Evolutionary conservation across 495 filamentous ascomycete genomes (phyloP).

Genomic region (Rusavskia elegans): DNA sequence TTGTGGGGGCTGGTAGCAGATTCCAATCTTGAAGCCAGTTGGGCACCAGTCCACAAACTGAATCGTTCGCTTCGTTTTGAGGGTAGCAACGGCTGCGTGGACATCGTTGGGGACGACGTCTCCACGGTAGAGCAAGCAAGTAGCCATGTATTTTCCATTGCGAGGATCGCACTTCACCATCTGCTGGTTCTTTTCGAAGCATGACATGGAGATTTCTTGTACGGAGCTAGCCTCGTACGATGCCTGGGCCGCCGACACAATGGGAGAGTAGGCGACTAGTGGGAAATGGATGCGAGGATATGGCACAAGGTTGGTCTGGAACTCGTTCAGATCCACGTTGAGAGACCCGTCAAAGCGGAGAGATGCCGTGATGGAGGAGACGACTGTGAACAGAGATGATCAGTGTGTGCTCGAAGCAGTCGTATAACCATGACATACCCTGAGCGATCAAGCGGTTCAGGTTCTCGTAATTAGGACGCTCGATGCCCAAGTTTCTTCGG

Average conservation of each 20-base stretch:
- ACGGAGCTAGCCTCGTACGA: constrained; percentile 77
- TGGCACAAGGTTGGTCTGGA: constrained; percentile 98
- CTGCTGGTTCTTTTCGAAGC: constrained; percentile 75
- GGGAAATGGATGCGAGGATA: constrained; percentile 99
- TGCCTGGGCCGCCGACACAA: constrained; percentile 85
- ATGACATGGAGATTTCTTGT: constrained; percentile 47
- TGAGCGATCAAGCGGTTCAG: constrained; percentile 97
- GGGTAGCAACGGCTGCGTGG: constrained; percentile 73
- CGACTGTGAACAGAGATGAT: constrained; percentile 36
- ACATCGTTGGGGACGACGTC: constrained; percentile 95
- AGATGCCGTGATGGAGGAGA: constrained; percentile 96
- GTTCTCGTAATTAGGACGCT: constrained; percentile 95
- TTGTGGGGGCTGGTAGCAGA: constrained; percentile 96
- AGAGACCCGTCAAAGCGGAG: constrained; percentile 97
- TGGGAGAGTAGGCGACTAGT: constrained; percentile 86
- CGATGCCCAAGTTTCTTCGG: constrained; percentile 88
- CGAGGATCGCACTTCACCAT: constrained; percentile 99
- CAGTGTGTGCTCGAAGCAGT: background rate
- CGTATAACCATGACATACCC: constrained; percentile 30
- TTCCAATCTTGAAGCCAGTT: constrained; percentile 99
- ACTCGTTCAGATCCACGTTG: constrained; percentile 98
- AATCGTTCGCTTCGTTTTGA: constrained; percentile 98
- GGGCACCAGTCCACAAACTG: constrained; percentile 99
- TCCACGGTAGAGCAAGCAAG: constrained; percentile 92
- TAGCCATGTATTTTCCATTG: constrained; percentile 99